Conservation (phyloP, 2,329 filamentous ascomycete genomes). For the Didymella pinodella region DNA sequence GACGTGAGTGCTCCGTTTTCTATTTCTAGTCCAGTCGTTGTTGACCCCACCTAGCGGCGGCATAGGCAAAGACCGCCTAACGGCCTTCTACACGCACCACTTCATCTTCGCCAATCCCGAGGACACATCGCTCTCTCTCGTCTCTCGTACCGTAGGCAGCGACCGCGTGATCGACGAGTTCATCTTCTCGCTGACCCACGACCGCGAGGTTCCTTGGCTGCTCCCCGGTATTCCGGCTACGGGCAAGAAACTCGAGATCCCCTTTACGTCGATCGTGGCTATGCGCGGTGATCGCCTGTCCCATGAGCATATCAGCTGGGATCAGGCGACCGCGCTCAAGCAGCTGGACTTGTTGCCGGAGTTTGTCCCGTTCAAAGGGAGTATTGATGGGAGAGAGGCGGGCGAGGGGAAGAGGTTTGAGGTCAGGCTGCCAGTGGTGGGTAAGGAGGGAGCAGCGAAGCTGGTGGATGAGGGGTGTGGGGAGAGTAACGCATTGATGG, state of each 20-base stretch:
- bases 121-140: conserved; percentile 72
- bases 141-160: conserved; percentile 74
- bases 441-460: conserved; percentile 62
- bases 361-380: conserved; percentile 66
- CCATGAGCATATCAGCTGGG: conserved; percentile 76
- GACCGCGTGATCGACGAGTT: conserved; percentile 66
- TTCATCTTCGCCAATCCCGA: conserved; percentile 78
- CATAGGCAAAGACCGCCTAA: conserved; percentile 68
- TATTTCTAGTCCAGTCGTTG: background rate
- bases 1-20: conserved; percentile 39
- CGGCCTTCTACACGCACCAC: conserved; percentile 74
- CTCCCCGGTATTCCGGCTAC: conserved; percentile 48
- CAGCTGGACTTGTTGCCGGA: conserved; percentile 71
- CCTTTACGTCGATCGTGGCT: conserved; percentile 71
- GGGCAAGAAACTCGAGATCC: conserved; percentile 58
- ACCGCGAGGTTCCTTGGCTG: conserved; percentile 46
- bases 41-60: conserved; percentile 61
- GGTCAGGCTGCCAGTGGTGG: conserved; percentile 68
- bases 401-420: conserved; percentile 59
- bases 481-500: conserved; percentile 66
- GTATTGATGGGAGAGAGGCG: conserved; percentile 43
- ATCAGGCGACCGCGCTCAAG: conserved; percentile 68
- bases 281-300: conserved; percentile 72
- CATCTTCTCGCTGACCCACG: conserved; percentile 47
- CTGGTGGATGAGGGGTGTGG: conserved; percentile 59